Evolutionary conservation across 306 rosid genomes (phyloP).

Genomic region (Rosa lucieae): DNA sequence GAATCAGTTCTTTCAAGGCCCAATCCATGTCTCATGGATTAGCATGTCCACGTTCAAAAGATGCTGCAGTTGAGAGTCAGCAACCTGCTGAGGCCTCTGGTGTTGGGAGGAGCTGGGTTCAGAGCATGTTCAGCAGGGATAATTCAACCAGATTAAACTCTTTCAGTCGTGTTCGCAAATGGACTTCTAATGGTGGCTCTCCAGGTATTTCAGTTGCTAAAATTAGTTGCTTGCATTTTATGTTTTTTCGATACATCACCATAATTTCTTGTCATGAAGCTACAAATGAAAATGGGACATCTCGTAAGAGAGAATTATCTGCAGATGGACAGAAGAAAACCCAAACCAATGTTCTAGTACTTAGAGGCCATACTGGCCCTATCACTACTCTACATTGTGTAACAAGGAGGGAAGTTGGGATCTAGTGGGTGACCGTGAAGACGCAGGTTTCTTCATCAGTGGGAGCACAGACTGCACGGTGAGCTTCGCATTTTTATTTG

Average conservation of each 20-base stretch:
- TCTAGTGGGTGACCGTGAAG: slow-evolving; percentile 99
- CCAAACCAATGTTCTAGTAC: slow-evolving; percentile 87
- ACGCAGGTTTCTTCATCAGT: slow-evolving; percentile 96
- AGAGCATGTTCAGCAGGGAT: slow-evolving; percentile 95
- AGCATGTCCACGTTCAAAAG: too few species aligned
- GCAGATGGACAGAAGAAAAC: slow-evolving; percentile 87
- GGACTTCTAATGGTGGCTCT: too few species aligned
- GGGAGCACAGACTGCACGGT: slow-evolving; percentile 97
- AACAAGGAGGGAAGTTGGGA: slow-evolving; percentile 99
- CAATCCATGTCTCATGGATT: too few species aligned
- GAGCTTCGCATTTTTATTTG: slow-evolving; percentile 33
- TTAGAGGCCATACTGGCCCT: slow-evolving; percentile 95
- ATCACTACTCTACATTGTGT: slow-evolving; percentile 97
- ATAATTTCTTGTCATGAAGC: slow-evolving; percentile 16
- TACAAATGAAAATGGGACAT: slow-evolving; percentile 68
- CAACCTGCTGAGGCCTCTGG: slow-evolving; percentile 90
- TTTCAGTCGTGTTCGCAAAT: too few species aligned
- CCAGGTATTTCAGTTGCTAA: too few species aligned
- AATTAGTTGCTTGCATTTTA: too few species aligned
- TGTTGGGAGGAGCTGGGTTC: slow-evolving; percentile 96
- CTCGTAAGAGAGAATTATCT: slow-evolving; percentile 70
- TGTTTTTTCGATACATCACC: slow-evolving; percentile 19
- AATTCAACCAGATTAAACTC: too few species aligned
- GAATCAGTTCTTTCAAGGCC: too few species aligned
- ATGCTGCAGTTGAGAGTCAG: slow-evolving; percentile 68